Evolutionary conservation across 2,329 filamentous ascomycete species (phyloP).

Genomic region (Arthrobotrys musiformis): DNA sequence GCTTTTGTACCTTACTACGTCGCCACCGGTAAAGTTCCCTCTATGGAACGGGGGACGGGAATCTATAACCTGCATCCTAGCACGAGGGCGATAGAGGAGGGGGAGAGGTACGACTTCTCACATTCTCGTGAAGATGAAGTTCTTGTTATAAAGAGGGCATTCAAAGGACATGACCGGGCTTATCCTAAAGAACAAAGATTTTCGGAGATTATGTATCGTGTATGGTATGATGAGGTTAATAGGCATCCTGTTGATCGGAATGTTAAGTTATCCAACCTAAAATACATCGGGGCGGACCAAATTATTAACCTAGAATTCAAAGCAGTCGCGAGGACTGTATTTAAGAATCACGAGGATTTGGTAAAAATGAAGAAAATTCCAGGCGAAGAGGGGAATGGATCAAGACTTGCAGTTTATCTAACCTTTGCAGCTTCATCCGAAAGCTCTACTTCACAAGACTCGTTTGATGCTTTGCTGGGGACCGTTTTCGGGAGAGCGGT

Average conservation of each 20-base stretch:
- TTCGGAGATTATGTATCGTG: constrained; percentile 37
- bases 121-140: background rate
- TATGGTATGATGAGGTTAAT: constrained; percentile 16
- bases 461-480: background rate
- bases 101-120: background rate
- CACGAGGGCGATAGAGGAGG: too few species aligned
- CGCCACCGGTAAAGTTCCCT: background rate
- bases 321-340: background rate
- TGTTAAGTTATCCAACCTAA: background rate
- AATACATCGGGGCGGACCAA: background rate
- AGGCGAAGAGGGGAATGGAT: too few species aligned
- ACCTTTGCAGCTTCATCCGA: background rate
- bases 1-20: background rate
- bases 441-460: background rate
- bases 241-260: background rate
- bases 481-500: background rate
- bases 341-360: background rate
- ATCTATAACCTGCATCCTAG: too few species aligned
- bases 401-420: background rate
- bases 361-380: background rate
- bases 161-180: background rate
- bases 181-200: background rate
- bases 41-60: background rate
- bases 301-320: background rate
- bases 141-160: background rate